Evolutionary conservation across 257 asterid genomes (phyloP).

Genomic region (Rhazya stricta): DNA sequence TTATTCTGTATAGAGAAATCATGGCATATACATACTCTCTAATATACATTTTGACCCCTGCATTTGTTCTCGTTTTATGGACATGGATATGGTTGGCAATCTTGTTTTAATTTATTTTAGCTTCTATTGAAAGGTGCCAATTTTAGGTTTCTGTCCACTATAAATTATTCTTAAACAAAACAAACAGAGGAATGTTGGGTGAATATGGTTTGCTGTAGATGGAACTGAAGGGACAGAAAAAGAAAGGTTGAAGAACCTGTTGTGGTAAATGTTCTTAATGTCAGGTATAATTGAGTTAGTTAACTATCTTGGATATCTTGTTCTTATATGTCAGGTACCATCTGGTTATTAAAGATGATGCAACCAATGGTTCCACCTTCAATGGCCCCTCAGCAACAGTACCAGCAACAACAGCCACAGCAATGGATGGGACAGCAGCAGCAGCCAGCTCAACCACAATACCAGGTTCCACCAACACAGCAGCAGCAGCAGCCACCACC

Average conservation of each 20-base stretch:
- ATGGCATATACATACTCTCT: not conserved
- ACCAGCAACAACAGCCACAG: conserved; percentile 40
- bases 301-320: not conserved
- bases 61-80: too few relatives aligned
- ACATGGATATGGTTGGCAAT: too few relatives aligned
- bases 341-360: conserved; percentile 29
- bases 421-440: conserved; percentile 47
- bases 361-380: conserved; percentile 69
- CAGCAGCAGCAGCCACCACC: conserved; percentile 29
- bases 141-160: not conserved
- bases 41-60: too few relatives aligned
- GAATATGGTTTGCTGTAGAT: not conserved
- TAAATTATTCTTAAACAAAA: not conserved
- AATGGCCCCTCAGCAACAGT: conserved; percentile 52
- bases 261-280: not conserved
- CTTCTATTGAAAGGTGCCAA: not conserved
- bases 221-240: not conserved
- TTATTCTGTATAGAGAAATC: too few relatives aligned
- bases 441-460: conserved; percentile 43
- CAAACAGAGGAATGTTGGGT: not conserved
- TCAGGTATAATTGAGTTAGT: not conserved
- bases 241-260: not conserved
- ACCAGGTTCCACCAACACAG: conserved; percentile 54
- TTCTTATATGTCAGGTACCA: not conserved
- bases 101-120: not conserved